A percentile compares a stretch with the other conserved stretches of the same genome.
phyloP scores from a whole-genome alignment of 805 yeast species.

The Hanseniaspora jakobsenii region DNA sequence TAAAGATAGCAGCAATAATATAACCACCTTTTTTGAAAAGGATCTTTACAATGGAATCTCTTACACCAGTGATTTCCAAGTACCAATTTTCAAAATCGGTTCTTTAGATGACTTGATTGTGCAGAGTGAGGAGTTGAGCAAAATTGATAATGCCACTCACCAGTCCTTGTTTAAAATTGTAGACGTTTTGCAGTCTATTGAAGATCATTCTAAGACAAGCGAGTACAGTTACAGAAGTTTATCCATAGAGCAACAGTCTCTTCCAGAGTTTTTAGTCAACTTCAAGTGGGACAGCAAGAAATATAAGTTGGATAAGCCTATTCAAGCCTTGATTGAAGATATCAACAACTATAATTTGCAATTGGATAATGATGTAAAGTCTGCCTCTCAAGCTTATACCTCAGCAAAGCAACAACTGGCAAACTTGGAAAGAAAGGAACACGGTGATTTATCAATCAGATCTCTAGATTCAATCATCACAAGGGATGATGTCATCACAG shows the following conservation, averaged over 20 bases:
- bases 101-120: conserved; percentile 84
- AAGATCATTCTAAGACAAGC: conserved; percentile 33
- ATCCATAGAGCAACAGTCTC: conserved; percentile 39
- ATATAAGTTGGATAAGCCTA: conserved; percentile 72
- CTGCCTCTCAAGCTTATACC: conserved; percentile 62
- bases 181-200: conserved; percentile 52
- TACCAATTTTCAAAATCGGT: conserved; percentile 87
- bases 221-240: conserved; percentile 44
- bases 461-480: conserved; percentile 81
- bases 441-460: conserved; percentile 85
- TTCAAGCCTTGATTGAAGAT: conserved; percentile 57
- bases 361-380: conserved; percentile 73
- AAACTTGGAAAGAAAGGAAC: conserved; percentile 84
- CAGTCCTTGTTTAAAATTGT: conserved; percentile 58
- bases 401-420: conserved; percentile 71
- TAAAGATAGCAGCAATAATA: conserved; percentile 33
- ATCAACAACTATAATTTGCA: conserved; percentile 69
- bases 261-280: conserved; percentile 50
- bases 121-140: conserved; percentile 78
- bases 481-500: conserved; percentile 69
- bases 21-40: conserved; percentile 43
- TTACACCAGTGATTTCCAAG: conserved; percentile 42
- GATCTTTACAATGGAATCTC: conserved; percentile 46
- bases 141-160: conserved; percentile 67
- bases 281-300: conserved; percentile 85